A percentile compares a stretch with the other conserved stretches of the same genome.
Conservation (phyloP, 768 basidiomycete species). For the Boletus eberwhitei region DNA sequence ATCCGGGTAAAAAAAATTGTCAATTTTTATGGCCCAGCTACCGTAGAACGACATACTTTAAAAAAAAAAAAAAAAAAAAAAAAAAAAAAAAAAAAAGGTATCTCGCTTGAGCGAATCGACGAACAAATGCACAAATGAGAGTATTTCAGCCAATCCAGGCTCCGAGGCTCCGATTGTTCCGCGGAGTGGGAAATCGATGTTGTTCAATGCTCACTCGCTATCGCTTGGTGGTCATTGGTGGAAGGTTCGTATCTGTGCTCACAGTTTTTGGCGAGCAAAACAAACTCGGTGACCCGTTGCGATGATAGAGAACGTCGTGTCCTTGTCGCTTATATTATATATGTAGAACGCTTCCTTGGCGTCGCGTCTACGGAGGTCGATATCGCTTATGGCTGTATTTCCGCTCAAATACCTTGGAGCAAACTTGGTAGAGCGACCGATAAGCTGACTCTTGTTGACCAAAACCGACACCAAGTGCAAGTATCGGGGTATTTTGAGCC, state of each 20-base stretch:
- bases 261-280: background rate
- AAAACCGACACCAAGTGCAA: background rate
- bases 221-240: background rate
- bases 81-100: background rate
- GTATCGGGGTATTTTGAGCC: background rate
- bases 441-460: background rate
- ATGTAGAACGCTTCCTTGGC: slow-evolving; percentile 1
- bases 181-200: background rate
- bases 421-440: background rate
- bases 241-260: background rate
- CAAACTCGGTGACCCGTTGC: background rate
- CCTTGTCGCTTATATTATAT: no score
- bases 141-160: background rate
- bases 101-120: background rate
- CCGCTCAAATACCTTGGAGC: slow-evolving; percentile 24
- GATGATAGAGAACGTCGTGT: no score
- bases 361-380: background rate
- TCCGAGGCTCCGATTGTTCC: no score
- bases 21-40: no score
- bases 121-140: background rate
- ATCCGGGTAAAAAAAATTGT: no score
- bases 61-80: no score
- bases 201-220: background rate
- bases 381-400: slow-evolving; percentile 14
- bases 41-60: no score